Conservation (phyloP, 106 monocot genomes). For the Gastrodia elata region DNA sequence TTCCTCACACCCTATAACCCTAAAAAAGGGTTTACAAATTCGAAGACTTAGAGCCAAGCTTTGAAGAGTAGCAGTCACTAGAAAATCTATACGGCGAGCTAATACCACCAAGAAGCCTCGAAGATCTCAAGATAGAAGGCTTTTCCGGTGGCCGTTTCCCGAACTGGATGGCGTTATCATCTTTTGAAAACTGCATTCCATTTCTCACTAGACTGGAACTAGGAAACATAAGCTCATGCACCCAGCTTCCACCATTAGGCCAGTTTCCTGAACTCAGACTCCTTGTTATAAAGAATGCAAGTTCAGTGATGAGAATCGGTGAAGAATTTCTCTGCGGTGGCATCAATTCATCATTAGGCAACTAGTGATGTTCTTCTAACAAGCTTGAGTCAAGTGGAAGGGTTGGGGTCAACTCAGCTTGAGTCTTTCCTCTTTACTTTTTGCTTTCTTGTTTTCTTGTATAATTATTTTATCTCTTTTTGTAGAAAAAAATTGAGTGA, state of each 20-base stretch:
- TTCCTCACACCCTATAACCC: no score
- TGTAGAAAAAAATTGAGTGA: no score
- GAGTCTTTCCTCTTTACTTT: no score
- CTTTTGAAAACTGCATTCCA: not conserved
- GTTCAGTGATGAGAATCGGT: not conserved
- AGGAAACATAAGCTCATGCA: not conserved
- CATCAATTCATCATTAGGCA: no score
- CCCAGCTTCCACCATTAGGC: constrained; percentile 1
- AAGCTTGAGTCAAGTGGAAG: no score
- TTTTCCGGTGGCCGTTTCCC: not conserved
- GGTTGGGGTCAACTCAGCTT: no score
- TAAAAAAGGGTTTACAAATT: no score
- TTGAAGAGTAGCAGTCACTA: not conserved
- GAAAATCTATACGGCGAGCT: not conserved
- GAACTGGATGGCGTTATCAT: not conserved
- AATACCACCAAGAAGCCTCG: not conserved
- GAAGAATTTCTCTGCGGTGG: not conserved
- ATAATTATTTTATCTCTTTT: no score
- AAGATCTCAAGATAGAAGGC: not conserved
- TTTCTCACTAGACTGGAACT: not conserved
- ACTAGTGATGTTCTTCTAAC: no score
- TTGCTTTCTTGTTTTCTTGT: no score
- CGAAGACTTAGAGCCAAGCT: not conserved
- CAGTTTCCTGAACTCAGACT: not conserved
- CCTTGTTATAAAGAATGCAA: not conserved